A percentile compares a stretch with the other conserved stretches of the same genome.
These are phyloP conservation scores for Cucumis hystrix DNA, from an alignment of 306 rosid genomes.

Conservation along the genomic window DNA sequence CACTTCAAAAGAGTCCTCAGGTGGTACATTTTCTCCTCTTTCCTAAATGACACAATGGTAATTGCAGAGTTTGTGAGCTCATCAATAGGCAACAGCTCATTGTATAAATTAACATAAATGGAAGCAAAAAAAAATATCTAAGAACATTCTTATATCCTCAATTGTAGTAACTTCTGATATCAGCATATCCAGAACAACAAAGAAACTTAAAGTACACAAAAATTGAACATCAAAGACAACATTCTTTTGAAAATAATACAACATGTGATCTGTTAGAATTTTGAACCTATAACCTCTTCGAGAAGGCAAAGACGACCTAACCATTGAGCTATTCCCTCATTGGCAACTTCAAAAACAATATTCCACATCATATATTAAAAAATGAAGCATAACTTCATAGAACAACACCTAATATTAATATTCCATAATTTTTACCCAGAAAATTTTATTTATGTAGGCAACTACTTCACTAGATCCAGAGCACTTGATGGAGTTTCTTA, in stretches of 20 bases:
- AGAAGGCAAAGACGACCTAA: background rate
- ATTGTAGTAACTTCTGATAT: background rate
- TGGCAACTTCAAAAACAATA: background rate
- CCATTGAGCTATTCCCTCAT: background rate
- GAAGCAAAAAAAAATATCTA: background rate
- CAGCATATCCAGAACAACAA: background rate
- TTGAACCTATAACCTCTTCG: background rate
- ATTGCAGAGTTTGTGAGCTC: constrained; percentile 16
- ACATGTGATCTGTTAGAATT: background rate
- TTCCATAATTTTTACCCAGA: background rate
- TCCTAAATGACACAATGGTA: constrained; percentile 44
- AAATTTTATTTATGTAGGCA: background rate
- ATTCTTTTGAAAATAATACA: background rate
- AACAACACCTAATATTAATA: background rate
- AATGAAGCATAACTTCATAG: background rate
- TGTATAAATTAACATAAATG: background rate
- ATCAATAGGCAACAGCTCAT: background rate
- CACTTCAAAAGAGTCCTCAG: constrained; percentile 94
- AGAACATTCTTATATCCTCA: background rate
- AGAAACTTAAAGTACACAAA: background rate
- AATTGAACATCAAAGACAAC: background rate
- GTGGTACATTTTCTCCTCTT: constrained; percentile 97
- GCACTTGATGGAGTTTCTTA: background rate
- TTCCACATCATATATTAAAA: background rate
- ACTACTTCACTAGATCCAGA: background rate